These are phyloP conservation scores for Puccinia novopanici DNA, from an alignment of 1,284 basidiomycete genomes.

Conservation along the genomic window DNA sequence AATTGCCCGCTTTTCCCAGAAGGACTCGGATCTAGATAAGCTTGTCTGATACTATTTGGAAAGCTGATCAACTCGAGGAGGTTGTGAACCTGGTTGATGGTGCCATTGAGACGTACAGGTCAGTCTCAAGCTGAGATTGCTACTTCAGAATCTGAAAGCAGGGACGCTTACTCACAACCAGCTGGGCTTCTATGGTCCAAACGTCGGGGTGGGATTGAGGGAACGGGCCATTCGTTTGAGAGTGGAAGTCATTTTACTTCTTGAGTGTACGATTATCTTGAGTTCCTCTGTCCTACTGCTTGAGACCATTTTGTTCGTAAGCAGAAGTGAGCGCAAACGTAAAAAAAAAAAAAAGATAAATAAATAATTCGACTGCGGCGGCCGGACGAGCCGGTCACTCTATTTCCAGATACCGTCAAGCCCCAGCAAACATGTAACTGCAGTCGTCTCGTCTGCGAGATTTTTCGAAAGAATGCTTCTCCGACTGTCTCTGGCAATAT, in stretches of 20 bases:
- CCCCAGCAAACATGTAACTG: too few relatives aligned
- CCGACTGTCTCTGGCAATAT: too few relatives aligned
- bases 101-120: background rate
- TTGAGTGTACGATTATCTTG: conserved; percentile 4
- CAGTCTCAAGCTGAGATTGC: background rate
- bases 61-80: conserved; percentile 44
- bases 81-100: conserved; percentile 16
- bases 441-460: too few relatives aligned
- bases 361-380: too few relatives aligned
- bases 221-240: background rate
- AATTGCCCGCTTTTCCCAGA: background rate
- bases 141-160: background rate
- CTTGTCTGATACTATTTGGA: conserved; percentile 27
- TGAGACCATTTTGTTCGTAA: background rate
- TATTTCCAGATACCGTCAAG: background rate
- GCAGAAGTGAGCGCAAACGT: background rate
- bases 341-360: background rate
- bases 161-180: conserved; percentile 33
- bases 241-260: background rate
- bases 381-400: background rate
- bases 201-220: background rate
- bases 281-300: conserved; percentile 4
- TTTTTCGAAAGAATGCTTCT: too few relatives aligned
- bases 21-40: conserved; percentile 41
- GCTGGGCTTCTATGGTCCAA: conserved; percentile 21